phyloP scores from a whole-genome alignment of 129 eudicot species.

The Daucus carota region DH1_v3.0 NC_030383.2:12786501-12787000 shows the following conservation, averaged over 20 bases:
- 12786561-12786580: slow-evolving; percentile 62
- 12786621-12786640: slow-evolving; percentile 37
- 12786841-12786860: slow-evolving; percentile 39
- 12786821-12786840: slow-evolving; percentile 37
- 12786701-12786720: slow-evolving; percentile 44
- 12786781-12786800: slow-evolving; percentile 48
- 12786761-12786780: slow-evolving; percentile 53
- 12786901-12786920: slow-evolving; percentile 47
- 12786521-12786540: slow-evolving; percentile 30
- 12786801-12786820: slow-evolving; percentile 53
- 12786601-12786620: slow-evolving; percentile 46
- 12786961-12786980: slow-evolving; percentile 46
- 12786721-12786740: slow-evolving; percentile 36
- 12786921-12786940: slow-evolving; percentile 52
- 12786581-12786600: slow-evolving; percentile 66
- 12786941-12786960: slow-evolving; percentile 25
- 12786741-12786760: slow-evolving; percentile 53
- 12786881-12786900: slow-evolving; percentile 44
- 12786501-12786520: slow-evolving; percentile 49
- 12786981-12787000: slow-evolving; percentile 50
- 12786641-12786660: slow-evolving; percentile 62
- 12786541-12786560: slow-evolving; percentile 39
- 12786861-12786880: slow-evolving; percentile 67
- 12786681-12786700: slow-evolving; percentile 60
- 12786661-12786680: slow-evolving; percentile 75